Base-by-base conservation (phyloP, 2,329 filamentous ascomycete genomes). In the Fusarium sp. region DNA sequence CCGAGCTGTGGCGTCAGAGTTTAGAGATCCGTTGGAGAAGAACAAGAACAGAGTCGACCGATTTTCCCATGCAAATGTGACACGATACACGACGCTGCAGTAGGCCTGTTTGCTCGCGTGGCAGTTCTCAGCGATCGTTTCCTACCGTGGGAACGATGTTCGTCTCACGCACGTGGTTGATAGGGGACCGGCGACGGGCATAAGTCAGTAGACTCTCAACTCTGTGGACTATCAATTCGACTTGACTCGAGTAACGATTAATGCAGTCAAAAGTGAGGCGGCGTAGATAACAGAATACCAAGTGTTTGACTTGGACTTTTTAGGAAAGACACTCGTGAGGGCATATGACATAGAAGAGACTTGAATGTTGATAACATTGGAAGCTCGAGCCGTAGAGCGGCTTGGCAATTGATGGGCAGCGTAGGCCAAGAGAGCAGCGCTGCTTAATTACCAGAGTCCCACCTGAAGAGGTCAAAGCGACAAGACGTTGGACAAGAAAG, bases 31-130 rank as follows among this genome's bases (percentile, higher is more conserved):
- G 16, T 42, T 42, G 40, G 49, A n/a, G 30, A 23, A 8, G 53
- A 48, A 28, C 21, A 49, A 41, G 37, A 40, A 40, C 34, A 51
- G 40, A 46, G 23, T 62, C 60, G 51, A 51, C 53, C 28, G 8
- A 16, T 37, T 25, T 25, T 43, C 40, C 46, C 27, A 59, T 46
- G 43, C 61, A 42, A 30, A 63, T 56, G 57, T 70, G 46, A 68
- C 66, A 69, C 56, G 30, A 59, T 63, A 63, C 43, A 47, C 58
- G 13, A 51, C 21, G 28, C 28, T 45, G 56, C 51, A 59, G 41
- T 46, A 50, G 49, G 45, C 66, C 67, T 57, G 55, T 34, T 41
- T 55, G 64, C 63, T 55, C 67, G 67, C 67, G 58, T 69, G 67
- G 67, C 63, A 68, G 51, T 18, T 25, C 34, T 23, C 37, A 63